Evolutionary conservation across 192 early-diverging fungal species (phyloP).

Genomic region (Phlyctochytrium arcticum): DNA sequence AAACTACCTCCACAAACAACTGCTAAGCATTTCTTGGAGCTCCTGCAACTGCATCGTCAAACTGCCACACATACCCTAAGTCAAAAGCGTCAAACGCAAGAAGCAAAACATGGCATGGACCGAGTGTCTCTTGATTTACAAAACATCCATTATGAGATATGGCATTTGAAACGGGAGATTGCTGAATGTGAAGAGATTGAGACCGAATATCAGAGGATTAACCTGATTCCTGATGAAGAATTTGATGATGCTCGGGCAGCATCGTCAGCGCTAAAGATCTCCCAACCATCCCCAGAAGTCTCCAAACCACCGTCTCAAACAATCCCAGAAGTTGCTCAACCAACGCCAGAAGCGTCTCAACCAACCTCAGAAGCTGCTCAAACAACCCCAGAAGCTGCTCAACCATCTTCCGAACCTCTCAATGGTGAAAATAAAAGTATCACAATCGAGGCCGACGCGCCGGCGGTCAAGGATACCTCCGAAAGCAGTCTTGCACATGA

Average conservation of each 20-base stretch:
- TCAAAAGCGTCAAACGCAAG: constrained; percentile 42
- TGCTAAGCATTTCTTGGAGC: constrained; percentile 22
- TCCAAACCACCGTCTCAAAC: too few relatives aligned
- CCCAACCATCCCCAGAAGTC: too few relatives aligned
- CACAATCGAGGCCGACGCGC: constrained; percentile 3
- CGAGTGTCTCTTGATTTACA: constrained; percentile 40
- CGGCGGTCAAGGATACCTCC: constrained; percentile 21
- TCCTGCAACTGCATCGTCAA: constrained; percentile 22
- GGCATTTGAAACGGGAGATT: constrained; percentile 52
- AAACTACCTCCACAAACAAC: neutral
- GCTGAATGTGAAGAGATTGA: constrained; percentile 51
- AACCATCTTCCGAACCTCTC: too few relatives aligned
- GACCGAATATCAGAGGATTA: constrained; percentile 52
- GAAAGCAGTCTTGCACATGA: too few relatives aligned
- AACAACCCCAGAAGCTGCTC: too few relatives aligned
- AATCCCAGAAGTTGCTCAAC: too few relatives aligned
- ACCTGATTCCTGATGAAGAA: constrained; percentile 42
- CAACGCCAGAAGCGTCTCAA: too few relatives aligned
- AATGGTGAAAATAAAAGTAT: neutral
- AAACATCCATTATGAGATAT: constrained; percentile 54
- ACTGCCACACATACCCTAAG: constrained; percentile 28
- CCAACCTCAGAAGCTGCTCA: too few relatives aligned
- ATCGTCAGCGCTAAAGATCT: too few relatives aligned
- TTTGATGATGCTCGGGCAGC: too few relatives aligned
- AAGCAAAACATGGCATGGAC: constrained; percentile 56